Evolutionary conservation across 2,329 filamentous ascomycete species (phyloP).

Genomic region (Fusarium sp.): DNA sequence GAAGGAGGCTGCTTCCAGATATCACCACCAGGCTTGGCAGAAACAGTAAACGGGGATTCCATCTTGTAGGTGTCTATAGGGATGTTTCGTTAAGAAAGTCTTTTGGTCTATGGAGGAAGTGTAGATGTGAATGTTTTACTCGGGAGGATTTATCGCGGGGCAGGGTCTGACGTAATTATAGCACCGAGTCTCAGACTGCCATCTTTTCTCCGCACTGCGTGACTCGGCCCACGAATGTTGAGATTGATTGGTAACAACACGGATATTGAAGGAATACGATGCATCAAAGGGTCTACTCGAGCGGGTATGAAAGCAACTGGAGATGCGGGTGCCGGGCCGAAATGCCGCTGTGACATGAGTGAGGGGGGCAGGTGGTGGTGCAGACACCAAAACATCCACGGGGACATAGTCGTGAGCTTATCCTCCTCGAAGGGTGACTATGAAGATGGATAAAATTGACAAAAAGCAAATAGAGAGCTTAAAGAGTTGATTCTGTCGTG

Average conservation of each 20-base stretch:
- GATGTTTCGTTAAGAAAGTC: background rate
- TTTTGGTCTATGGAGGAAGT: background rate
- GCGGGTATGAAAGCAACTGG: background rate
- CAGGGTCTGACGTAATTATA: slow-evolving; percentile 35
- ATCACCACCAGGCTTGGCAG: slow-evolving; percentile 72
- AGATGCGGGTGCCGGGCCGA: background rate
- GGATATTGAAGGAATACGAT: background rate
- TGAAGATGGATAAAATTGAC: background rate
- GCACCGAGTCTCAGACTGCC: background rate
- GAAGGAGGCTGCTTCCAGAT: slow-evolving; percentile 81
- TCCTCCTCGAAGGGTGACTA: background rate
- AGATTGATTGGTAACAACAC: slow-evolving; percentile 7
- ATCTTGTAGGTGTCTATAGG: slow-evolving; percentile 6
- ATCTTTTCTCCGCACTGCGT: slow-evolving; percentile 16
- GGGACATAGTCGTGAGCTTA: background rate
- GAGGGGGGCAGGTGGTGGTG: background rate
- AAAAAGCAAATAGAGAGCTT: background rate
- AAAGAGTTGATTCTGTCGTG: background rate
- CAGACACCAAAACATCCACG: background rate
- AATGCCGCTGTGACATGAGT: background rate
- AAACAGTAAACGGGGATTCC: slow-evolving; percentile 55
- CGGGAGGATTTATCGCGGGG: slow-evolving; percentile 18
- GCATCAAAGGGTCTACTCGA: background rate
- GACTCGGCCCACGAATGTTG: background rate
- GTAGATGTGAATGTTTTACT: background rate